Base-by-base conservation (phyloP, 2,329 filamentous ascomycete species). In the Epichloe bromicola region DNA sequence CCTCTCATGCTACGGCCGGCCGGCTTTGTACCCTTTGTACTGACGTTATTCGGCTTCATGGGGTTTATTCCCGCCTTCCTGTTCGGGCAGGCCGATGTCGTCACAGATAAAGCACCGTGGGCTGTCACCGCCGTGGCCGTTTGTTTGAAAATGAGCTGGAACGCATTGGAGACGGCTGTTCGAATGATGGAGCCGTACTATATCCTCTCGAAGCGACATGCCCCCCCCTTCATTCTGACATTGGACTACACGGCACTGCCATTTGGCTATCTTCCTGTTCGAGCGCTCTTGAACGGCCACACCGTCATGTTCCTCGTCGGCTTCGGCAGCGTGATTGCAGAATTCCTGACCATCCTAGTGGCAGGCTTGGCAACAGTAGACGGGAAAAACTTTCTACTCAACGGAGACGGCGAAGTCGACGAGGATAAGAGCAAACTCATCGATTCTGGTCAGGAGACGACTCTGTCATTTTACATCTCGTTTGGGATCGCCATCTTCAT, bases 131-230 rank as follows among this genome's bases (percentile, higher is more conserved):
- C 75, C 3, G 60, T 86, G 6, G 81, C 83, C 1, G 82, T 86
- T 19, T 65, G 73, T 51, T 75, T 88, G 58, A 86, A 86, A 63
- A 72, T 87, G 20, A 69, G 75, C 44, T 88, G 83, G 84, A 76
- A 76, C 54, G 77, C 79, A 3, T 71, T 88, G 54, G 85, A 88
- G 59, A 82, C 78, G 51, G 77, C 81, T 26, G 74, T 87, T 45
- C 80, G 84, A 41, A 82, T 87, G 74, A 79, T 87, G 64, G 83
- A 88, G 63, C 85, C 85, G 2, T 88, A 85, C 60, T 86, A 83
- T 61, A 78, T 86, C 53, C 75, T 88, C 2, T 83, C 79, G 14
- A 72, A 72, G 49, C 76, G 85, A 3, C 78, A 84, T 56, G 83
- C 84, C 3, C 77, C 84, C 3, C 77, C 83, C 6, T 78, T 74